Evolutionary conservation across 441 rosid genomes (phyloP).

Genomic region (Brassica balearica): DNA sequence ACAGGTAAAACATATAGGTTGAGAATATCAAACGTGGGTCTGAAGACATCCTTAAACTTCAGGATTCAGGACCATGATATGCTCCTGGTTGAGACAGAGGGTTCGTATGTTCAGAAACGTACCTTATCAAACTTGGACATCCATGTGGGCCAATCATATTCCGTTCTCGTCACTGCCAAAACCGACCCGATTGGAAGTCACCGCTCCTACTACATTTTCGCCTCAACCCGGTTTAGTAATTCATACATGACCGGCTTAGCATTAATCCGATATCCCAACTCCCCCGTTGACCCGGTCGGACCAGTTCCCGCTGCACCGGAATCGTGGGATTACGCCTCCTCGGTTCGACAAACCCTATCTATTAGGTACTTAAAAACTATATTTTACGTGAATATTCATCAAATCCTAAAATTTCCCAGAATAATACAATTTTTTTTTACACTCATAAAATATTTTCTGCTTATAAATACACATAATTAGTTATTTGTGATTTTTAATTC

Average conservation of each 20-base stretch:
- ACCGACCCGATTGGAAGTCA: slow-evolving; percentile 36
- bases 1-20: slow-evolving; percentile 68
- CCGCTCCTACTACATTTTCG: slow-evolving; percentile 63
- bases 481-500: no score
- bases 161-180: slow-evolving; percentile 66
- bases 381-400: no score
- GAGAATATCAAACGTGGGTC: slow-evolving; percentile 76
- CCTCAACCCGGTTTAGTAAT: slow-evolving; percentile 49
- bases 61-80: slow-evolving; percentile 63
- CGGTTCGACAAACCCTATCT: slow-evolving; percentile 59
- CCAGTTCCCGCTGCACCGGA: slow-evolving; percentile 54
- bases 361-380: slow-evolving; percentile 46
- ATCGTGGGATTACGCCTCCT: slow-evolving; percentile 56
- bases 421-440: neutral
- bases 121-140: slow-evolving; percentile 53
- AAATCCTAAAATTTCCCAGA: no score
- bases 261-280: slow-evolving; percentile 54
- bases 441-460: neutral
- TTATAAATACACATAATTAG: no score
- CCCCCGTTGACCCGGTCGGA: slow-evolving; percentile 43
- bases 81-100: slow-evolving; percentile 76
- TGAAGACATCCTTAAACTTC: slow-evolving; percentile 61
- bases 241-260: slow-evolving; percentile 49
- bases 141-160: slow-evolving; percentile 77
- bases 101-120: slow-evolving; percentile 61